Conservation (phyloP, 139 green algal genomes). For the Mesostigma viride region DNA sequence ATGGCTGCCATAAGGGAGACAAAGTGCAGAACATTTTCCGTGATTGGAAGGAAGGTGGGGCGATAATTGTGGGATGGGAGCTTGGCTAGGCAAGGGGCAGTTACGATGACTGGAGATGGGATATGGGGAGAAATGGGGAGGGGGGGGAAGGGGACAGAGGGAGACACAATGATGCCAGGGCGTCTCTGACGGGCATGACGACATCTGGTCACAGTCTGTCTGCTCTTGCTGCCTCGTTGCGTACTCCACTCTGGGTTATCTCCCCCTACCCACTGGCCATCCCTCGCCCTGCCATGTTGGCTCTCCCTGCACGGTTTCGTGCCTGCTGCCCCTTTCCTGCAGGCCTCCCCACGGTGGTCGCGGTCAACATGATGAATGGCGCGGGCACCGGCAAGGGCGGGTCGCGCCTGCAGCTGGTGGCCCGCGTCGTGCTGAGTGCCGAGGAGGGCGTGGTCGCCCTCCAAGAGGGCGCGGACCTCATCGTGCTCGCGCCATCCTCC, state of each 20-base stretch:
- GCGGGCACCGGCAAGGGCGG: neutral
- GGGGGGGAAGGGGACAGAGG: neutral
- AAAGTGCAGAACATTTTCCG: too few relatives aligned
- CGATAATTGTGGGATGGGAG: too few relatives aligned
- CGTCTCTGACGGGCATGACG: neutral
- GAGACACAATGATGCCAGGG: neutral
- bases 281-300: neutral
- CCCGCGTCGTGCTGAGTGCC: constrained; percentile 36
- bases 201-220: neutral
- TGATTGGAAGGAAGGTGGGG: too few relatives aligned
- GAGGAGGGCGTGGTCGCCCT: constrained; percentile 29
- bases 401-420: constrained; percentile 47
- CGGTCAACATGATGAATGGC: constrained; percentile 56
- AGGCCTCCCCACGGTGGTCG: constrained; percentile 78
- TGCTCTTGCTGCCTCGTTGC: neutral
- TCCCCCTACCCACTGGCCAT: neutral
- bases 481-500: constrained; percentile 10
- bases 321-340: neutral
- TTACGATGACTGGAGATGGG: constrained; percentile 7
- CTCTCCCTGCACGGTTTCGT: neutral
- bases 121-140: constrained; percentile 3
- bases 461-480: constrained; percentile 26
- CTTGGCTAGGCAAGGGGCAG: neutral
- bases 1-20: constrained; percentile 3
- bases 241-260: neutral